Evolutionary conservation across 768 basidiomycete genomes (phyloP).

Genomic region (Cytidiella melzeri): DNA sequence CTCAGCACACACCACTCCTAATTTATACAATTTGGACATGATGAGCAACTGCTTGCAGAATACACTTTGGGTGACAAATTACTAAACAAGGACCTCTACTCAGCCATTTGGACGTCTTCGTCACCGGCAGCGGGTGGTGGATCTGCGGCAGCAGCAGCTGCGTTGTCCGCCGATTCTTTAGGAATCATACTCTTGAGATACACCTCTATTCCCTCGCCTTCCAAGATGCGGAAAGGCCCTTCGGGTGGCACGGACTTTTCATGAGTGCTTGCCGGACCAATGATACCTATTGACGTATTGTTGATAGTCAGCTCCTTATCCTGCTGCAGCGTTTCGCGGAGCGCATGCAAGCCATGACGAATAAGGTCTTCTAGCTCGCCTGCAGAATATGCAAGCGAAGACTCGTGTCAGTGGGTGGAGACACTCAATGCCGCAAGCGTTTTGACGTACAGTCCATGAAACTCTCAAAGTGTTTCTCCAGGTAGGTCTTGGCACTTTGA

Average conservation of each 20-base stretch:
- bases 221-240: conserved; percentile 80
- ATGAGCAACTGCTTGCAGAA: too few species aligned
- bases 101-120: conserved; percentile 85
- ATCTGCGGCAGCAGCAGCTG: conserved; percentile 40
- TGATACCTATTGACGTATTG: conserved; percentile 93
- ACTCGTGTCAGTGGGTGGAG: not conserved
- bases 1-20: too few species aligned
- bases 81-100: conserved; percentile 30
- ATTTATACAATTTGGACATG: too few species aligned
- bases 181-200: conserved; percentile 77
- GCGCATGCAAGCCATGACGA: conserved; percentile 88
- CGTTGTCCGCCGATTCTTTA: conserved; percentile 47
- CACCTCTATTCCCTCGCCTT: conserved; percentile 68
- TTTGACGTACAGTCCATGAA: conserved; percentile 73
- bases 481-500: conserved; percentile 97
- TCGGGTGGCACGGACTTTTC: conserved; percentile 47
- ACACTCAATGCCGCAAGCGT: not conserved
- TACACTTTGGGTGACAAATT: not conserved
- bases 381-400: conserved; percentile 24
- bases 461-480: conserved; percentile 88
- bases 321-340: conserved; percentile 95
- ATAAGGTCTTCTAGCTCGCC: conserved; percentile 84
- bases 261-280: conserved; percentile 63
- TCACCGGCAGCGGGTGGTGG: conserved; percentile 39
- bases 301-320: conserved; percentile 92